phyloP scores from a whole-genome alignment of 176 grass and related monocot species.

The Phragmites australis region DNA sequence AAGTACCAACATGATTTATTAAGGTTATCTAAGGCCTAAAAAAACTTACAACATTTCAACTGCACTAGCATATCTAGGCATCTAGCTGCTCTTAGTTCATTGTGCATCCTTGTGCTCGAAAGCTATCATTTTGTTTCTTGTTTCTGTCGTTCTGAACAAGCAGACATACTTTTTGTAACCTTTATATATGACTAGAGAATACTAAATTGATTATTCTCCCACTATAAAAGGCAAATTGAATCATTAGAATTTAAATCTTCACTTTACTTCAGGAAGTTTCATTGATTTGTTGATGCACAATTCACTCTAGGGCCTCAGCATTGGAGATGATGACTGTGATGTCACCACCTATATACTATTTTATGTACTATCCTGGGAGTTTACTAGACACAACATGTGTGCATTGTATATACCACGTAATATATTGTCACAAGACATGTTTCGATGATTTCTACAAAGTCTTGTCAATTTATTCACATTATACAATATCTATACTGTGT shows the following conservation, averaged over 20 bases:
- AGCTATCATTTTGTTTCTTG: background rate
- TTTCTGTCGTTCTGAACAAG: background rate
- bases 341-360: background rate
- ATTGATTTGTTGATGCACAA: background rate
- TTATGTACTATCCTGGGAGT: background rate
- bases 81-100: conserved; percentile 1
- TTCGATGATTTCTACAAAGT: conserved; percentile 19
- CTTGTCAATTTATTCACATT: background rate
- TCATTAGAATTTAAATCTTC: background rate
- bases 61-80: background rate
- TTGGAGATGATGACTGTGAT: conserved; percentile 10
- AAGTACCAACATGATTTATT: conserved; percentile 21
- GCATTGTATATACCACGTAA: background rate
- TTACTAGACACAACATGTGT: background rate
- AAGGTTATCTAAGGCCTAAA: conserved; percentile 7
- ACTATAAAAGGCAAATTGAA: background rate
- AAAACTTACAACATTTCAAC: conserved; percentile 13
- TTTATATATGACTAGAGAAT: background rate
- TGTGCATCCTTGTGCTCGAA: background rate
- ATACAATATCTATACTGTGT: background rate
- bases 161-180: background rate
- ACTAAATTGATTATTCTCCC: conserved; percentile 6
- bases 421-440: conserved; percentile 21
- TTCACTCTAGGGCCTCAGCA: background rate
- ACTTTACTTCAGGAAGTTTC: conserved; percentile 12